Evolutionary conservation across 2,329 filamentous ascomycete species (phyloP).

Genomic region (Botryotinia calthae): DNA sequence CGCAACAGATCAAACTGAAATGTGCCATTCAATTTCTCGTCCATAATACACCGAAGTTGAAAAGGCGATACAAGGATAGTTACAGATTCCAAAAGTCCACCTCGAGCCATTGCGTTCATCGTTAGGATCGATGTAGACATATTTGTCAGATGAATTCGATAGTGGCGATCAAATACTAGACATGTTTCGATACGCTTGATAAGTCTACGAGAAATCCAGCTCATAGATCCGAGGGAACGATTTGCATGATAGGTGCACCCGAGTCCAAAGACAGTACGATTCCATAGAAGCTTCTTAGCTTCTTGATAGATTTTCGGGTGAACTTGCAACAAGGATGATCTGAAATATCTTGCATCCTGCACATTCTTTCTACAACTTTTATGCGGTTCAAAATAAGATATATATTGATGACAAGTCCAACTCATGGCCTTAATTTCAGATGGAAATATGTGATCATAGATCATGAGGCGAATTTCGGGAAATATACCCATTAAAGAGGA

Average conservation of each 20-base stretch:
- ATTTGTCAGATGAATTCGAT: rapidly evolving
- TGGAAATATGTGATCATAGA: background rate
- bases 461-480: background rate
- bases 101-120: background rate
- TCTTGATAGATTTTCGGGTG: background rate
- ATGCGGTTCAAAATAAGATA: background rate
- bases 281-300: background rate
- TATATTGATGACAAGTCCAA: background rate
- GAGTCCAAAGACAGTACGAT: background rate
- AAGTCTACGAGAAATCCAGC: background rate
- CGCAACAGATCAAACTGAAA: background rate
- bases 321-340: background rate
- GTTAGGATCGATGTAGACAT: background rate
- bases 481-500: background rate
- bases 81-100: background rate
- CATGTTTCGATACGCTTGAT: background rate
- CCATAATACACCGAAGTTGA: background rate
- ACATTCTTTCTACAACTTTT: background rate
- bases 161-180: rapidly evolving
- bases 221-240: background rate
- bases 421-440: rapidly evolving
- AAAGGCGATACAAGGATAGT: background rate
- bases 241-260: background rate
- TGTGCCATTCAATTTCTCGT: background rate
- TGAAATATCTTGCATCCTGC: background rate